Evolutionary conservation across 1,139 yeast genomes (phyloP), one percentile per base, ranked within the genome.

Genomic region (Lodderomyces pseudojiufengensis): DNA sequence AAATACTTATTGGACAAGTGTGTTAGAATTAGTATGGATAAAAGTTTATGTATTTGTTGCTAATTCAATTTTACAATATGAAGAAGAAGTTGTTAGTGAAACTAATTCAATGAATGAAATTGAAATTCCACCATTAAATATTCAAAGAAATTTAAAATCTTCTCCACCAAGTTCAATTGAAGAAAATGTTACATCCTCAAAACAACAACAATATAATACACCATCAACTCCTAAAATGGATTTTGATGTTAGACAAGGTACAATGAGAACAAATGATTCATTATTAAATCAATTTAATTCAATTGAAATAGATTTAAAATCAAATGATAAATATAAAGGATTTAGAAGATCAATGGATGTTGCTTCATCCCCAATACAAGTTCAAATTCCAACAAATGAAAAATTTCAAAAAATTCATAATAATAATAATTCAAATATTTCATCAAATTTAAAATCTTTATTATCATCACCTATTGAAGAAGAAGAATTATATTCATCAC

Each of bases 261-360:
- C 23, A 15, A 9, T 11, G 14, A 36, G 27, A 24, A 40, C 46
- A 9, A 48, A 38, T 39, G 39, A 44, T 26, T 22, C 40, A 8
- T 23, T 40, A 11, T 40, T 43, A 34, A 45, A 43, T 29, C 33
- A 36, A 16, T 28, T 31, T 14, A 46, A 40, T 27, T 43, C 47
- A 9, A 43, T 49, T 39, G 45, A 51, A 42, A 43, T 59, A 47
- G 51, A 55, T 38, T 51, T 60, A 24, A 44, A 51, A 28, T 49
- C 55, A 14, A 65, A 65, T 44, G 66, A 61, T 24, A 70, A 66
- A 44, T 70, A 70, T 49, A 60, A 53, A 42, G 75, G 75, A 1
- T 70, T 70, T 52, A 66, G 76, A 59, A 63, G 75, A 55, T 59
- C 61, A 36, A 54, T 55, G 5, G 52, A 54, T 26, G 46, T 51